Evolutionary conservation across 345 rosid genomes (phyloP).

Genomic region (Syzygium aqueum): DNA sequence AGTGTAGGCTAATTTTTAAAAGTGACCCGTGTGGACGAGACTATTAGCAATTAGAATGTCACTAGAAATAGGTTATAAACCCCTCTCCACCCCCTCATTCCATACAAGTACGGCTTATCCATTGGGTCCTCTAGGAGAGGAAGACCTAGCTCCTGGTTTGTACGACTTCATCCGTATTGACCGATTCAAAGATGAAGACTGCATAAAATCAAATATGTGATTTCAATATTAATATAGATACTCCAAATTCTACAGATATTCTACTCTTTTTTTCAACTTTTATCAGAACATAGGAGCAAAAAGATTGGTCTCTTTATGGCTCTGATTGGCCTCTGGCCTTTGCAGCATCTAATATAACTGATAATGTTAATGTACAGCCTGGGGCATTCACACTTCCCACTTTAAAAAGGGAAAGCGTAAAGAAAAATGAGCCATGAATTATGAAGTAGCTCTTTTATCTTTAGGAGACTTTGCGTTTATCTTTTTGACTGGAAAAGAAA

Average conservation of each 20-base stretch:
- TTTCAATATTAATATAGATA: not conserved
- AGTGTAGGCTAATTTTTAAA: not conserved
- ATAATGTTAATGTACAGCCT: not conserved
- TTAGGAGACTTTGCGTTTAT: no score
- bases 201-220: not conserved
- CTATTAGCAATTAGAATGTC: not conserved
- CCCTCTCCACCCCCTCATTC: no score
- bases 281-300: no score
- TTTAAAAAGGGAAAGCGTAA: not conserved
- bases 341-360: no score
- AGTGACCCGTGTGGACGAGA: not conserved
- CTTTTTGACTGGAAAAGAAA: no score
- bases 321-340: no score
- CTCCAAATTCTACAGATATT: not conserved
- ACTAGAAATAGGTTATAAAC: no score
- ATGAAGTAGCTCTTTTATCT: not conserved
- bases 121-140: no score
- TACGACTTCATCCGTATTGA: not conserved
- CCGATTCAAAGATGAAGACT: not conserved
- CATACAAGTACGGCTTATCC: no score
- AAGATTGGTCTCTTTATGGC: not conserved
- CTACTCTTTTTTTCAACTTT: no score
- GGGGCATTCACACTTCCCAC: not conserved
- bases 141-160: not conserved
- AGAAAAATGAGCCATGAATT: not conserved